These are phyloP conservation scores for Fusarium sp. DNA, from an alignment of 2,329 filamentous ascomycete species.

Conservation along the genomic window DNA sequence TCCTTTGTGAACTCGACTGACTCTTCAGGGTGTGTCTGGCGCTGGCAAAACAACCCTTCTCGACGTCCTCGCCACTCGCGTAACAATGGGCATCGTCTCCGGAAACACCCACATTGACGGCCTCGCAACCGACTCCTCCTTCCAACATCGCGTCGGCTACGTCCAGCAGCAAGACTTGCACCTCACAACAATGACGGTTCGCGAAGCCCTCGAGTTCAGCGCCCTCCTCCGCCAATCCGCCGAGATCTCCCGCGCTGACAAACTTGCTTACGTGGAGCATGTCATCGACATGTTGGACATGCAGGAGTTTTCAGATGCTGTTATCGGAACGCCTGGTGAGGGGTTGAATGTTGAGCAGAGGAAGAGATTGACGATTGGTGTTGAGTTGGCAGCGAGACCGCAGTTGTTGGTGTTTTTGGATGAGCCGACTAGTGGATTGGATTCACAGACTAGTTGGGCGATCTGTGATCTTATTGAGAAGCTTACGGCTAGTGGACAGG, in stretches of 20 bases:
- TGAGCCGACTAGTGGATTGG: slow-evolving; percentile 79
- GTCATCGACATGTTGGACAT: slow-evolving; percentile 50
- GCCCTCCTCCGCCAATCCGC: slow-evolving; percentile 73
- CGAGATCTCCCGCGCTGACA: slow-evolving; percentile 53
- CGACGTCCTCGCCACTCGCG: slow-evolving; percentile 76
- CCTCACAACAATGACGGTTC: slow-evolving; percentile 73
- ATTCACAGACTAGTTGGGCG: slow-evolving; percentile 79
- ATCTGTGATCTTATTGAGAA: slow-evolving; percentile 78
- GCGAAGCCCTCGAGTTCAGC: slow-evolving; percentile 61
- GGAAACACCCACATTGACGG: slow-evolving; percentile 78
- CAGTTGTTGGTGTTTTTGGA: slow-evolving; percentile 78
- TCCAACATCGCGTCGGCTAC: slow-evolving; percentile 77
- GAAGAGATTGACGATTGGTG: slow-evolving; percentile 75
- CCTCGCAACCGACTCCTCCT: slow-evolving; percentile 65
- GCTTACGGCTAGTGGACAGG: slow-evolving; percentile 58
- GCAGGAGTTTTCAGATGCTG: slow-evolving; percentile 73
- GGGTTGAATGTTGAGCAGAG: slow-evolving; percentile 55
- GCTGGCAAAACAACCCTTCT: slow-evolving; percentile 81
- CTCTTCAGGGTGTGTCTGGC: slow-evolving; percentile 67
- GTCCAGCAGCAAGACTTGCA: slow-evolving; percentile 79
- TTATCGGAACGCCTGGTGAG: slow-evolving; percentile 64
- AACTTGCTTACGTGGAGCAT: slow-evolving; percentile 44
- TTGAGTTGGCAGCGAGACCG: slow-evolving; percentile 78
- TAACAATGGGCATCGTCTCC: slow-evolving; percentile 76
- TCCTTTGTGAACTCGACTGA: background rate